These are phyloP conservation scores for Spergularia azorica DNA, from an alignment of 179 eudicot genomes.

Conservation along the genomic window DNA sequence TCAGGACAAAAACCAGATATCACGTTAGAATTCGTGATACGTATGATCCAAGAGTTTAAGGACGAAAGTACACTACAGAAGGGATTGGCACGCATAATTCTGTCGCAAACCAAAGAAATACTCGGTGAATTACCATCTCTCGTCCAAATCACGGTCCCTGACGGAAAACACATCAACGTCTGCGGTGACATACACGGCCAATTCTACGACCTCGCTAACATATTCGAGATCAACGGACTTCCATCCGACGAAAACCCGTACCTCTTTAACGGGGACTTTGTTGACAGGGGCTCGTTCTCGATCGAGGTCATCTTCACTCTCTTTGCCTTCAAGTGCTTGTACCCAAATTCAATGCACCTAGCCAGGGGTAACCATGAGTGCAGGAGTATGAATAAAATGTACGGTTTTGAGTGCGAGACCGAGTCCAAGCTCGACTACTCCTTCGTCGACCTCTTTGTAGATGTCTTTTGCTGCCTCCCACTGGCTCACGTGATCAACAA, in stretches of 20 bases:
- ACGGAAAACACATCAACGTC: not conserved
- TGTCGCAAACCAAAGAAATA: not conserved
- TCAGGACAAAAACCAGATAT: too few relatives aligned
- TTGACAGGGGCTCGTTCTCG: not conserved
- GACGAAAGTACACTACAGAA: too few relatives aligned
- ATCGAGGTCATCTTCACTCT: not conserved
- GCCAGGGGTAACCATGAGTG: not conserved
- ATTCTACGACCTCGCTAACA: not conserved
- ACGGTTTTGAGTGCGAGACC: not conserved
- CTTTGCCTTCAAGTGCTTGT: not conserved
- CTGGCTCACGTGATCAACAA: conserved; percentile 6
- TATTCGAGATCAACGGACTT: not conserved
- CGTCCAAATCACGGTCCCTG: not conserved
- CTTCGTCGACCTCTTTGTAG: not conserved
- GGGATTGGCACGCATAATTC: too few relatives aligned
- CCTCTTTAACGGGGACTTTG: not conserved
- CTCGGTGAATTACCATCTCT: not conserved
- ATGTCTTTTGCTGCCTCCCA: not conserved
- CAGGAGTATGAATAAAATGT: not conserved
- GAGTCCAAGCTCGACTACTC: not conserved
- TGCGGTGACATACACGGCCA: not conserved
- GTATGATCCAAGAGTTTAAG: too few relatives aligned
- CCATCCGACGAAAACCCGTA: not conserved
- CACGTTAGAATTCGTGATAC: too few relatives aligned
- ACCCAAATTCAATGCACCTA: not conserved